Evolutionary conservation across 2,329 filamentous ascomycete genomes (phyloP).

Genomic region (Tolypocladium ovalisporum): DNA sequence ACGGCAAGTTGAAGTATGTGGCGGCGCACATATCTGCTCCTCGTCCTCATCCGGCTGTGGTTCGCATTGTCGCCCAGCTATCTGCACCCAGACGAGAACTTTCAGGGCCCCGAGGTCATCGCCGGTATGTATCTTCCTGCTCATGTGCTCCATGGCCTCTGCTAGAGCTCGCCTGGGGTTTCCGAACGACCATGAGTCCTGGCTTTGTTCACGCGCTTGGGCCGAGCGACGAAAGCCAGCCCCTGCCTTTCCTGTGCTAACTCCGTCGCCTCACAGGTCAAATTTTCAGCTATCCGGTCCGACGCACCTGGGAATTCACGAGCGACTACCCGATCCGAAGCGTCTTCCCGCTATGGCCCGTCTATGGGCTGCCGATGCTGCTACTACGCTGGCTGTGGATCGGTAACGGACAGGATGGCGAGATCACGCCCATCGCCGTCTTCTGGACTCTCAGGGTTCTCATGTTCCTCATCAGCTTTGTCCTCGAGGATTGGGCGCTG

Average conservation of each 20-base stretch:
- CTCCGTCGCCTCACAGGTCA: slow-evolving; percentile 47
- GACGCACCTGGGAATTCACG: slow-evolving; percentile 93
- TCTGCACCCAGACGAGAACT: slow-evolving; percentile 96
- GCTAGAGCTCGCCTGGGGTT: background rate
- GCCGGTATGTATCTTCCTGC: slow-evolving; percentile 55
- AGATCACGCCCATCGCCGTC: slow-evolving; percentile 72
- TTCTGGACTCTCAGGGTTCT: slow-evolving; percentile 82
- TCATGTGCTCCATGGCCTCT: background rate
- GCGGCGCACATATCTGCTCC: slow-evolving; percentile 76
- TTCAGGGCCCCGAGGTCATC: slow-evolving; percentile 94
- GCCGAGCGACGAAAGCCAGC: background rate
- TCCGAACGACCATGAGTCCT: background rate
- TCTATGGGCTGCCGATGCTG: slow-evolving; percentile 90
- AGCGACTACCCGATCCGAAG: slow-evolving; percentile 81
- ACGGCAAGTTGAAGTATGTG: slow-evolving; percentile 51
- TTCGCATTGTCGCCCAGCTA: slow-evolving; percentile 93
- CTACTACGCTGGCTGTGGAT: slow-evolving; percentile 87
- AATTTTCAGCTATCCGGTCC: slow-evolving; percentile 85
- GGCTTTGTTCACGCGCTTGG: background rate
- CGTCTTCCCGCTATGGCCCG: slow-evolving; percentile 90
- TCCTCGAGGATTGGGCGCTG: slow-evolving; percentile 94
- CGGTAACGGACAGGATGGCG: slow-evolving; percentile 64
- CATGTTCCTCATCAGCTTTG: slow-evolving; percentile 94
- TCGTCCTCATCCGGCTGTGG: slow-evolving; percentile 82
- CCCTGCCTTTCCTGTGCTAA: background rate